Evolutionary conservation across 495 filamentous ascomycete genomes (phyloP), one percentile per base, ranked within the genome.

Genomic region (Neurospora discreta): DNA sequence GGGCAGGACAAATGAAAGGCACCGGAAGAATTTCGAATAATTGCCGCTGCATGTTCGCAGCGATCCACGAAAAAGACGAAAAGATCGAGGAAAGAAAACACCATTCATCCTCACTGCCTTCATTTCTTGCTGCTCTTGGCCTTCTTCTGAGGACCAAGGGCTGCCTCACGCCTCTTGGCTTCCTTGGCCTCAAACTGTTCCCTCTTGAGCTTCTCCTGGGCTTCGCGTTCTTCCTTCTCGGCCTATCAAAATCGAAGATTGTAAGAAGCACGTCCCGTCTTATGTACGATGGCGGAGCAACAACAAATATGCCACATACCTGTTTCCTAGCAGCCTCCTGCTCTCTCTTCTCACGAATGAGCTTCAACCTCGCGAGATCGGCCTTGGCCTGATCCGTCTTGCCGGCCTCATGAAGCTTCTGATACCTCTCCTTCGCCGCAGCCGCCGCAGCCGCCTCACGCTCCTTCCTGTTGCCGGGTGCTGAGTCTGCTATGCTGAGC

Each of bases 331-430:
- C 86, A 33, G 92, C 87, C 79, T 97, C 95, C 38, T 90, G 90
- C 79, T 95, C 95, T 42, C 95, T 86, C 84, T 91, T 90, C 86
- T 97, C 92, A 33, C 90, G 86, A 71, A 99, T 92, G 69, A 94
- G 76, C 75, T 84, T 87, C 78, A 99, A 79, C 70, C 95, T 85
- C 69, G 92, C 95, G 77, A 98, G 76, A 85, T 99, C 95, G n/a
- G 93, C 90, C 75, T 91, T 91, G 26, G 95, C 95, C 85, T 98
- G 93, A 70, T 99, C 96, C 44, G 95, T 98, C 87, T 98, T 98
- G 71, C 95, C 95, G 76, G 93, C 93, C 71, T 93, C 93, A 76
- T 99, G 95, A 75, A 98, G 79, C 85, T 98, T 97, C 86, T 91
- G 87, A 77, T 97, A 98, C 70, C 90, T 86, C 85, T 97, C 94